Percentiles rank a stretch among this genome's conserved stretches.
Conservation (phyloP, 805 yeast species). For the Cyberlindnera mrakii region DNA sequence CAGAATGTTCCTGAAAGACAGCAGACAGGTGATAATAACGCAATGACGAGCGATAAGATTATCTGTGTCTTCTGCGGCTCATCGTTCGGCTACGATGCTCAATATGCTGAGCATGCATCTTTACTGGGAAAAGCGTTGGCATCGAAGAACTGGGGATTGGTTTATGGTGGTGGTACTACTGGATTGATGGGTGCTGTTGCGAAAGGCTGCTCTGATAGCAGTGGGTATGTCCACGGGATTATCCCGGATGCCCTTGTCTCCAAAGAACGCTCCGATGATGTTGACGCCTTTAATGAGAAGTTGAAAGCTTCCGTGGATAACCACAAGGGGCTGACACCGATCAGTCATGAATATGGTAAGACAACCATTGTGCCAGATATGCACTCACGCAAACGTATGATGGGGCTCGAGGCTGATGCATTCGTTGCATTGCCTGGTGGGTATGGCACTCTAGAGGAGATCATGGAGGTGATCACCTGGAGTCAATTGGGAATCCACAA, state of each 20-base stretch:
- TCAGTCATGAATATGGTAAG: conserved; percentile 54
- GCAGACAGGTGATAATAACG: too few species aligned
- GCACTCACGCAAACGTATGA: conserved; percentile 83
- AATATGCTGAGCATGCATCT: conserved; percentile 46
- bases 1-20: too few species aligned
- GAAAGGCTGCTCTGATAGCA: conserved; percentile 39
- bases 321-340: conserved; percentile 61
- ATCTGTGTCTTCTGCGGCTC: conserved; percentile 89
- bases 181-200: conserved; percentile 81
- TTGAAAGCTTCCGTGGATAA: conserved; percentile 48
- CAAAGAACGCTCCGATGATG: conserved; percentile 48
- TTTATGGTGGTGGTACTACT: conserved; percentile 88
- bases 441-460: conserved; percentile 83
- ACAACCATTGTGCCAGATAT: conserved; percentile 80
- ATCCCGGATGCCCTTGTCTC: conserved; percentile 80
- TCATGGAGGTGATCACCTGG: conserved; percentile 90
- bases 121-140: conserved; percentile 57
- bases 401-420: conserved; percentile 84
- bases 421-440: conserved; percentile 92
- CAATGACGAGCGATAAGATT: conserved; percentile 20
- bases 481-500: conserved; percentile 80
- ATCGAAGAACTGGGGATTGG: conserved; percentile 59
- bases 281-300: conserved; percentile 40
- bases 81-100: conserved; percentile 53
- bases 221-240: conserved; percentile 75